Evolutionary conservation across 2,329 filamentous ascomycete species (phyloP).

Genomic region (Clonostachys sp.): DNA sequence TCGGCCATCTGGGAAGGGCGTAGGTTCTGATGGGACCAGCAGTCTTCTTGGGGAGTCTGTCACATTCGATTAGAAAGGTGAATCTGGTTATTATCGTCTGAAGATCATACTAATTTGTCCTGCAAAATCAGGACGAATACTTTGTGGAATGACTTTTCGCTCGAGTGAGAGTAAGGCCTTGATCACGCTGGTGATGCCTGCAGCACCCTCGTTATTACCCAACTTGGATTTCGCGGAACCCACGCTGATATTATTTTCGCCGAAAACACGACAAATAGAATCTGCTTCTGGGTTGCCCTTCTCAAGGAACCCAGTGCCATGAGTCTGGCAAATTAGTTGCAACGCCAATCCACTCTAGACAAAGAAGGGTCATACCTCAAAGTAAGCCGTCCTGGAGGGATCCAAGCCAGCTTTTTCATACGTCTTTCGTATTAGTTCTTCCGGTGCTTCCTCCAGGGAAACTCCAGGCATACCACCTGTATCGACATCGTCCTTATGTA

Average conservation of each 20-base stretch:
- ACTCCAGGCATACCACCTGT: constrained; percentile 27
- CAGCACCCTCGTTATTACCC: constrained; percentile 34
- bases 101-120: constrained; percentile 22
- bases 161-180: constrained; percentile 33
- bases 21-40: constrained; percentile 10
- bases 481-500: constrained; percentile 29
- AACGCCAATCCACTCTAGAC: constrained; percentile 36
- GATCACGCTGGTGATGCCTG: constrained; percentile 33
- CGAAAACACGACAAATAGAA: constrained; percentile 20
- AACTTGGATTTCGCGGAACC: constrained; percentile 33
- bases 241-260: constrained; percentile 11
- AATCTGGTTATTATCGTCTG: too few species aligned
- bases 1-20: constrained; percentile 10
- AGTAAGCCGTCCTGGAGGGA: constrained; percentile 13
- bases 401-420: constrained; percentile 20
- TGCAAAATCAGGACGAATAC: constrained; percentile 27
- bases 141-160: constrained; percentile 32
- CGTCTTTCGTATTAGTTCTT: constrained; percentile 26
- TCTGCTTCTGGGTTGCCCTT: constrained; percentile 14
- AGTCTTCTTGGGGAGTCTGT: constrained; percentile 9
- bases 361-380: too few species aligned
- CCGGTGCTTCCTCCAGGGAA: constrained; percentile 28
- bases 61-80: constrained; percentile 4
- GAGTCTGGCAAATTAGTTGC: constrained; percentile 37
- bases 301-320: constrained; percentile 21